Conservation (phyloP, 257 asterid genomes). For the Paraleonurus japonicus region DNA sequence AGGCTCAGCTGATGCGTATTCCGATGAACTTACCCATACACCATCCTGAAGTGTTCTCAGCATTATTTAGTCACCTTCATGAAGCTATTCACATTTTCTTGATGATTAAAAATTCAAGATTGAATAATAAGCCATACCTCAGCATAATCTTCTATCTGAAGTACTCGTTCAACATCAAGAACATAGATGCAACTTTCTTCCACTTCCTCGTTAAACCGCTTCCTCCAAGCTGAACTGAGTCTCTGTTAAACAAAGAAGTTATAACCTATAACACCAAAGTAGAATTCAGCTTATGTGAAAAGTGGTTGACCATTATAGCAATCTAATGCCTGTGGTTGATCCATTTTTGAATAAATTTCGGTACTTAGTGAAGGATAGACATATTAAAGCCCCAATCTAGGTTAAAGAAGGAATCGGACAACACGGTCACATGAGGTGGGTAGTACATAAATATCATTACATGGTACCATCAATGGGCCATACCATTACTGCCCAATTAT, state of each 20-base stretch:
- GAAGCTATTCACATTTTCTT: slow-evolving; percentile 13
- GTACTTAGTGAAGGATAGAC: slow-evolving; percentile 1
- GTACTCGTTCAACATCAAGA: slow-evolving; percentile 68
- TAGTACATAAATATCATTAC: not conserved
- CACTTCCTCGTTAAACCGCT: slow-evolving; percentile 62
- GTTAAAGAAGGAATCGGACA: slow-evolving; percentile 4
- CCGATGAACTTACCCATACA: slow-evolving; percentile 63
- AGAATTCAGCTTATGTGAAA: slow-evolving; percentile 22
- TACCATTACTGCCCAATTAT: not conserved
- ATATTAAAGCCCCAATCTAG: not conserved
- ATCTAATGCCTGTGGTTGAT: slow-evolving; percentile 2
- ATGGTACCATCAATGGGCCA: too few species aligned
- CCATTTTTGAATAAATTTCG: not conserved
- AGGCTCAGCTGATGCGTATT: slow-evolving; percentile 76
- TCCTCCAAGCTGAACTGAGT: slow-evolving; percentile 62
- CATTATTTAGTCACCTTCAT: slow-evolving; percentile 19
- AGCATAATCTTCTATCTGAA: slow-evolving; percentile 83
- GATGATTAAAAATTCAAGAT: not conserved
- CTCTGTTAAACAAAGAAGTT: slow-evolving; percentile 45
- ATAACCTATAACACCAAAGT: slow-evolving; percentile 18
- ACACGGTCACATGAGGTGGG: not conserved
- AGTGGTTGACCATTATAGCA: not conserved
- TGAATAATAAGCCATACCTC: slow-evolving; percentile 59
- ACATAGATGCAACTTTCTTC: slow-evolving; percentile 60
- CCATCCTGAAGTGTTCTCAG: slow-evolving; percentile 54